These are phyloP conservation scores for Boletus rufocinnamomeus DNA, from an alignment of 768 basidiomycete genomes.

Conservation along the genomic window DNA sequence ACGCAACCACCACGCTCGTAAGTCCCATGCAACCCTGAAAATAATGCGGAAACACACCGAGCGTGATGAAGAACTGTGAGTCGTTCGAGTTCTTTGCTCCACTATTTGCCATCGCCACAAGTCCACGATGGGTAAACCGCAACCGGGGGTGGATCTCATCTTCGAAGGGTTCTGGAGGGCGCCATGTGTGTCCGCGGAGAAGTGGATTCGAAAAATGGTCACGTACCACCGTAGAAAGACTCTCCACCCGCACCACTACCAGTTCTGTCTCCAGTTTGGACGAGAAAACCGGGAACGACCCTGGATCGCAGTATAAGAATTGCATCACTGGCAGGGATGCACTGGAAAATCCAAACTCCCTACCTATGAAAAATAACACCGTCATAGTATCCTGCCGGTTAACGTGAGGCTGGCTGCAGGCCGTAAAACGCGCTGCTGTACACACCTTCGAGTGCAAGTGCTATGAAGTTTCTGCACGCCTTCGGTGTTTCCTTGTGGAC, in stretches of 20 bases:
- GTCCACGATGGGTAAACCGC: conserved; percentile 84
- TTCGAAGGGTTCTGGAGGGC: conserved; percentile 75
- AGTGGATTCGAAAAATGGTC: background rate
- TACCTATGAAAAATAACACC: conserved; percentile 93
- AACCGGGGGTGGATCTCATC: conserved; percentile 94
- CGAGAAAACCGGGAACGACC: conserved; percentile 89
- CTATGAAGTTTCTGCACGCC: conserved; percentile 88
- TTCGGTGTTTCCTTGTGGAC: conserved; percentile 81
- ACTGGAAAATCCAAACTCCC: background rate
- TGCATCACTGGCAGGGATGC: background rate
- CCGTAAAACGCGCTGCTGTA: conserved; percentile 20
- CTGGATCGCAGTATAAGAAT: conserved; percentile 34
- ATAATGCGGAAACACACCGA: conserved; percentile 50
- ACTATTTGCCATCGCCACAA: conserved; percentile 93
- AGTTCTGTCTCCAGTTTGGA: conserved; percentile 93
- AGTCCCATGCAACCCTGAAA: background rate
- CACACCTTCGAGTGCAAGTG: conserved; percentile 87
- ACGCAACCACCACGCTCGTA: background rate
- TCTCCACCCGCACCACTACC: conserved; percentile 93
- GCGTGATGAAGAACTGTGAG: conserved; percentile 94
- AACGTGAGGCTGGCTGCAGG: conserved; percentile 10
- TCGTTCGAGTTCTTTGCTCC: conserved; percentile 87
- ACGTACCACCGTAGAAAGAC: conserved; percentile 86
- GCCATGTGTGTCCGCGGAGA: background rate
- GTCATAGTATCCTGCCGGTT: conserved; percentile 84